Conservation (phyloP, 2,329 filamentous ascomycete genomes). For the Ophiostoma quercus region DNA sequence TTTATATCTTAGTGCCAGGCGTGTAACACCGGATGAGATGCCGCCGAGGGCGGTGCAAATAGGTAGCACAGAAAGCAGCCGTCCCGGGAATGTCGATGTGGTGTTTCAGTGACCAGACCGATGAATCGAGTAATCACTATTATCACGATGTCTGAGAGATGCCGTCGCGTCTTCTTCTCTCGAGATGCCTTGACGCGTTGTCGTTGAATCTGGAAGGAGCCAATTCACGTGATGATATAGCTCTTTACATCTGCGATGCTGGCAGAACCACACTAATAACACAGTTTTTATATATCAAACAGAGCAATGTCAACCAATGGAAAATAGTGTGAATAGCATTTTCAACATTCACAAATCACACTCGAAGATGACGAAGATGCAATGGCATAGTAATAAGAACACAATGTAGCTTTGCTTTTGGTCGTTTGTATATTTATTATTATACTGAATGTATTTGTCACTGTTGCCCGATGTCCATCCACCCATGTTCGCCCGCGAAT, state of each 20-base stretch:
- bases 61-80: no score
- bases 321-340: background rate
- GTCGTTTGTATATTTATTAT: background rate
- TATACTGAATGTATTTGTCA: background rate
- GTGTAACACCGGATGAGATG: background rate
- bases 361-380: background rate
- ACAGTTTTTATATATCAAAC: background rate
- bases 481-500: constrained; percentile 4
- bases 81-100: background rate
- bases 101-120: background rate
- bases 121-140: background rate
- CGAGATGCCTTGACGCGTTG: background rate
- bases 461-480: background rate
- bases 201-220: background rate
- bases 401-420: background rate
- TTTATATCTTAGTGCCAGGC: background rate
- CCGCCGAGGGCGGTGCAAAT: no score
- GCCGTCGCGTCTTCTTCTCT: background rate
- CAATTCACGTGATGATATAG: constrained; percentile 2
- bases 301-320: background rate
- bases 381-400: background rate
- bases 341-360: background rate
- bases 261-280: background rate
- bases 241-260: background rate
- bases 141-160: background rate